Base-by-base conservation (phyloP, 352 stramenopile species). In the Globisporangium spinosum region DNA sequence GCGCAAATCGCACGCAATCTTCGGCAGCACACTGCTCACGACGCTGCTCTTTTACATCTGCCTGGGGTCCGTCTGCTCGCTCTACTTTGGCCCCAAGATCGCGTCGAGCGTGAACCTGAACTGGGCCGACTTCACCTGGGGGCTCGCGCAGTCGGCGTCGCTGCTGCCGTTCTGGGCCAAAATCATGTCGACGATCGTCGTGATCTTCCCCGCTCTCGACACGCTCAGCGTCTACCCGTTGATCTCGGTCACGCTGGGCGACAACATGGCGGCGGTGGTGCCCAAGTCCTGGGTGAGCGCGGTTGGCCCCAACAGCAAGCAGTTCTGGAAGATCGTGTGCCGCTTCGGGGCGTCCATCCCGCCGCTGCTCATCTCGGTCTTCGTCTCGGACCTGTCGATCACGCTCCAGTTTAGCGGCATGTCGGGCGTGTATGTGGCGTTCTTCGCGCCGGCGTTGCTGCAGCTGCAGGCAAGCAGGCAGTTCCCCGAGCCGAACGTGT, bases 141-240 rank as follows among this genome's bases (percentile, higher is more conserved):
- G 91, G 0, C 65, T 97, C 23, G 75, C 76, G 60, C 65, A 78
- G 29, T 77, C 77, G 2, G 68, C 75, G 23, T 66, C 68, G n/a
- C 71, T 75, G 4, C 67, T 90, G 34, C 84, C 86, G 12, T 65
- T 86, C 59, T 91, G 80, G 79, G 74, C 82, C 43, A 83, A 83
- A 38, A 59, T 81, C 47, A 69, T 92, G 62, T 93, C 85, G 15
- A 86, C 78, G 68, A 81, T 97, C 60, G 90, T 97, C 27, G 89
- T 97, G 27, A 65, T 97, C 7, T 97, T 97, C 63, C 91, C 91
- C 12, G 91, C 91, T 25, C 73, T 96, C 6, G 91, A 97, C 68
- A 97, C 90, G 10, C 71, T 97, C 61, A 96, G 86, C 59, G 88
- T 97, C 32, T 97, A 96, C 67, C 91, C 91, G n/a, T 71, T 97